Evolutionary conservation across 2,329 filamentous ascomycete genomes (phyloP), one percentile per base, ranked within the genome.

Genomic region (Aquanectria penicillioides): DNA sequence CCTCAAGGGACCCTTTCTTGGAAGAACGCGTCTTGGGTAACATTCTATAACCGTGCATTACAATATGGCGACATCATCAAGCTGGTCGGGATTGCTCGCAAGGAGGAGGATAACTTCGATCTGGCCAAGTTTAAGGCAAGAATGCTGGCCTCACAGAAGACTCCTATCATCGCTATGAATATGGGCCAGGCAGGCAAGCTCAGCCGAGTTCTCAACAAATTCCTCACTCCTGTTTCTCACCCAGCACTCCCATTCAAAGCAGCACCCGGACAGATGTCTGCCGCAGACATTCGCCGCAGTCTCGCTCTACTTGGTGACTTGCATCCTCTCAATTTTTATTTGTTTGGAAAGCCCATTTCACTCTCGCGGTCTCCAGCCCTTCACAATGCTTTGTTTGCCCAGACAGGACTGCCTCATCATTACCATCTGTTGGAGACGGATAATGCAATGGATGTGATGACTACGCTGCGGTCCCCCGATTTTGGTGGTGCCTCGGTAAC

Each of bases 401-500:
- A 87, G 63, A 86, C 84, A 5, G 95, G 95, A 4, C 82, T 99
- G 33, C 94, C 95, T 9, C 93, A 99, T 71, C 71, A 83, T n/a
- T 99, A 99, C 76, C 80, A 81, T 7, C 81, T 87, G 7, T 80
- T 89, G 29, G 95, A 98, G 78, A 97, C 94, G 1, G 85, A 88
- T 63, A 77, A 83, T 25, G 85, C 81, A 9, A 75, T 79, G 6
- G 82, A 90, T 29, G 80, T 97, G 4, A 79, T 81, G 64, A 78
- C 85, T 3, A 77, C 92, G 46, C 89, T 99, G 58, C 86, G 85
- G 7, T 79, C 87, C 1, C 80, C 89, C 1, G 83, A 90, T 65
- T 99, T 99, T 72, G 95, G 95, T 7, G 95, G 95, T 57, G 94
- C 92, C 3, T 97, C 93, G 3, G 93, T 99, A 40, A 99, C 95